Conservation (phyloP, 176 grass and related monocot species). For the Phoenix roebelenii region DNA sequence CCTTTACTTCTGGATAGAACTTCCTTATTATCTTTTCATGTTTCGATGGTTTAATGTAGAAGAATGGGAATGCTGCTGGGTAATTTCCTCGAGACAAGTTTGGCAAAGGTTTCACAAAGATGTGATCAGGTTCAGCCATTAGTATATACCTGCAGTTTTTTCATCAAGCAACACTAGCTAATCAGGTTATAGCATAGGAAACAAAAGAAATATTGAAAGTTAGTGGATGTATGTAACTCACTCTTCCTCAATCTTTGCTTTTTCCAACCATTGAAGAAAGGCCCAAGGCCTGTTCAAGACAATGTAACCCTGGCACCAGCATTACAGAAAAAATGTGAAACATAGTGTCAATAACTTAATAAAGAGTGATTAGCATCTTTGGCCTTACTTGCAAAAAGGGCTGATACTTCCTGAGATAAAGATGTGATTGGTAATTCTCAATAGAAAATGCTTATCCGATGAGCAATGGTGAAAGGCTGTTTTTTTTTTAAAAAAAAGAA, state of each 20-base stretch:
- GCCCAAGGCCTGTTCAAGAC: conserved; percentile 98
- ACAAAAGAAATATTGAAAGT: background rate
- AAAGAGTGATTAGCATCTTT: too few relatives aligned
- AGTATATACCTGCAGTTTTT: conserved; percentile 75
- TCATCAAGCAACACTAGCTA: conserved; percentile 9
- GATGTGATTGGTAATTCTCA: too few relatives aligned
- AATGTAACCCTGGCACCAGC: conserved; percentile 64
- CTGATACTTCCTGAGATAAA: too few relatives aligned
- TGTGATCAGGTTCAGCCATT: conserved; percentile 98
- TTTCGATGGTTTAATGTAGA: conserved; percentile 87
- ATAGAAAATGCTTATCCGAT: too few relatives aligned
- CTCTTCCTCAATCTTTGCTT: conserved; percentile 67
- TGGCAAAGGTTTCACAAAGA: conserved; percentile 90
- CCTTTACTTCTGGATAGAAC: conserved; percentile 81
- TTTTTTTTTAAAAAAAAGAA: too few relatives aligned
- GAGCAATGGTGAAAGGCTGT: too few relatives aligned
- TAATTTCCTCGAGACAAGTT: conserved; percentile 64
- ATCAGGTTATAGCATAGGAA: background rate
- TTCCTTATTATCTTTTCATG: conserved; percentile 87
- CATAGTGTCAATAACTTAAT: too few relatives aligned
- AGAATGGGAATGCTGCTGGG: conserved; percentile 77
- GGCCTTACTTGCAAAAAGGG: too few relatives aligned
- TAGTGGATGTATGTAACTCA: conserved; percentile 29
- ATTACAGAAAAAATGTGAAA: conserved; percentile 12
- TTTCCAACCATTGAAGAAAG: conserved; percentile 91